Evolutionary conservation across 1,139 yeast species (phyloP).

Genomic region (Hyphopichia fennica): DNA sequence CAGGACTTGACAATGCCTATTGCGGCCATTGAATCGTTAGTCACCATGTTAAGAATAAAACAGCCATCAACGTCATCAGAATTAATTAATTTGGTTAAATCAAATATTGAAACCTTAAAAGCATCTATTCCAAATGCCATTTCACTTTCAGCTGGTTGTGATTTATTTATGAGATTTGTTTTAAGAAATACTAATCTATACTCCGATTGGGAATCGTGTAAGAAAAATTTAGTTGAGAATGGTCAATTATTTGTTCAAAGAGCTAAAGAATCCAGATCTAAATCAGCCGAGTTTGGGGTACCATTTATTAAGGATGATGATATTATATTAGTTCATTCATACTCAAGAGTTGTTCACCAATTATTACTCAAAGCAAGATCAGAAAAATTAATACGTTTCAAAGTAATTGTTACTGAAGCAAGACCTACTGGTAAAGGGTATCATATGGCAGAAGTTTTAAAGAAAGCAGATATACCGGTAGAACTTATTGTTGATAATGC

Average conservation of each 20-base stretch:
- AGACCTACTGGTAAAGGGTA: conserved; percentile 84
- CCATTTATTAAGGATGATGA: conserved; percentile 94
- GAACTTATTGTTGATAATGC: conserved; percentile 90
- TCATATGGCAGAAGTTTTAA: conserved; percentile 67
- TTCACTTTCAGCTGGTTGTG: conserved; percentile 96
- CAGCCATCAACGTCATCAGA: conserved; percentile 95
- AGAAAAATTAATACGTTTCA: conserved; percentile 70
- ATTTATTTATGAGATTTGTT: conserved; percentile 90
- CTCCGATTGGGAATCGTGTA: conserved; percentile 96
- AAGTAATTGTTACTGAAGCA: conserved; percentile 91
- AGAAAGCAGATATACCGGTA: conserved; percentile 84
- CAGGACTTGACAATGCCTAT: conserved; percentile 98
- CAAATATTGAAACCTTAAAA: conserved; percentile 74
- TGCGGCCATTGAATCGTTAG: conserved; percentile 95
- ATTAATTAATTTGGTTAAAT: conserved; percentile 74
- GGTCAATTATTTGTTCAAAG: conserved; percentile 90
- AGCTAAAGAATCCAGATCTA: conserved; percentile 86
- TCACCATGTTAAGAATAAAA: conserved; percentile 74
- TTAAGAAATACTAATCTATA: conserved; percentile 84
- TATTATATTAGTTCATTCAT: conserved; percentile 84
- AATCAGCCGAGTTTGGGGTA: conserved; percentile 84
- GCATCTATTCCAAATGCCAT: conserved; percentile 84
- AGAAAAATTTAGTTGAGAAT: conserved; percentile 83
- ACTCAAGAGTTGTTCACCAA: conserved; percentile 85
- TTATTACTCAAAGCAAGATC: conserved; percentile 73